phyloP scores from a whole-genome alignment of 1,284 basidiomycete genomes.

The Cutaneotrichosporon sp. region DNA sequence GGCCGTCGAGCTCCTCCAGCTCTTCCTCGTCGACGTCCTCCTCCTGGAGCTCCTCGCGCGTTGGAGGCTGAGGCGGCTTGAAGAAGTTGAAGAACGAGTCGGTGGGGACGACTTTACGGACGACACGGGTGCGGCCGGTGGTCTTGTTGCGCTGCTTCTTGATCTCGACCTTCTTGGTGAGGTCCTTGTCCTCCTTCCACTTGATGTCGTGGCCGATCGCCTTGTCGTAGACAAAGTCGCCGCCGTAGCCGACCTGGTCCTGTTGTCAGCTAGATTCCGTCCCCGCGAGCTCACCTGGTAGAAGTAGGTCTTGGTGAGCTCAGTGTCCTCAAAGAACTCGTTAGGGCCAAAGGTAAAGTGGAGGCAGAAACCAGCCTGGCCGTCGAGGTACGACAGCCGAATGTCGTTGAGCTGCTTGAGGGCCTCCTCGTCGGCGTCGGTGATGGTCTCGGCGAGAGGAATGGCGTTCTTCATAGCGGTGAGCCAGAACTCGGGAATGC shows the following conservation, averaged over 20 bases:
- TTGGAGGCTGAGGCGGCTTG: constrained; percentile 74
- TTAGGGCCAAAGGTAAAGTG: constrained; percentile 78
- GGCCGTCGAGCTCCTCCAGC: constrained; percentile 83
- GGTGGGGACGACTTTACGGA: constrained; percentile 80
- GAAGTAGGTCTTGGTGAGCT: constrained; percentile 89
- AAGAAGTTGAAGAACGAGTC: constrained; percentile 99
- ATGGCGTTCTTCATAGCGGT: constrained; percentile 91
- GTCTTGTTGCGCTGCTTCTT: constrained; percentile 99
- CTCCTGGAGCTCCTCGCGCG: constrained; percentile 67
- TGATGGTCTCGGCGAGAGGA: constrained; percentile 83
- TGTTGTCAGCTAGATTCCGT: constrained; percentile 21
- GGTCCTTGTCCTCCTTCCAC: constrained; percentile 98
- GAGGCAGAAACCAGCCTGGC: constrained; percentile 87
- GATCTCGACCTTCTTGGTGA: constrained; percentile 96
- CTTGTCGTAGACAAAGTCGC: constrained; percentile 93
- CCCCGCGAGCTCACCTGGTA: constrained; percentile 65
- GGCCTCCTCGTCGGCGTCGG: constrained; percentile 79
- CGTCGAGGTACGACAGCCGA: constrained; percentile 65
- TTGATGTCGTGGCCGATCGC: constrained; percentile 86
- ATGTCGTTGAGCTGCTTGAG: constrained; percentile 68
- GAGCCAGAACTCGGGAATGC: constrained; percentile 97
- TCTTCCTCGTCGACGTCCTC: constrained; percentile 81
- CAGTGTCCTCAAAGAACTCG: constrained; percentile 81
- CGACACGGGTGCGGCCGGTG: constrained; percentile 87
- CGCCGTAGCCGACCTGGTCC: constrained; percentile 86